Evolutionary conservation across 2,329 filamentous ascomycete genomes (phyloP).

Genomic region (Didymella glomerata): DNA sequence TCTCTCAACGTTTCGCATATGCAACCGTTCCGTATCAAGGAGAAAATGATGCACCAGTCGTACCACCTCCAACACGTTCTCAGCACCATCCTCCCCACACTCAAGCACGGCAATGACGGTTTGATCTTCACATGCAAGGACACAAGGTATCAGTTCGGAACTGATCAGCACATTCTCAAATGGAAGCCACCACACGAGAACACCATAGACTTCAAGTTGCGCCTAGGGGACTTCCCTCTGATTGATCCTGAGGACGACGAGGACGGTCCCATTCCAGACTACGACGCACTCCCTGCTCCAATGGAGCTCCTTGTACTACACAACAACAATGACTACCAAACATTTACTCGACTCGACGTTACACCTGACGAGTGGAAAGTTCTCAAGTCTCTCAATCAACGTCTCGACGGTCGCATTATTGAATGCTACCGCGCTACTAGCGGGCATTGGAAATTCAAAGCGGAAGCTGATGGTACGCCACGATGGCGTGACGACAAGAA

Average conservation of each 20-base stretch:
- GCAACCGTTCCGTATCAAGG: constrained; percentile 80
- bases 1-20: constrained; percentile 57
- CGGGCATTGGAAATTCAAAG: constrained; percentile 78
- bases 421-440: constrained; percentile 85
- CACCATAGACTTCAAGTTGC: constrained; percentile 88
- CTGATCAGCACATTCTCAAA: constrained; percentile 92
- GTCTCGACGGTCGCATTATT: constrained; percentile 85
- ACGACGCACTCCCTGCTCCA: constrained; percentile 74
- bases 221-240: constrained; percentile 73
- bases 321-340: constrained; percentile 70
- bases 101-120: constrained; percentile 94
- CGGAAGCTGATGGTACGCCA: constrained; percentile 61
- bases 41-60: constrained; percentile 88
- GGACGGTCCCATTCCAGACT: constrained; percentile 75
- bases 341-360: constrained; percentile 72
- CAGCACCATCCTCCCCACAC: constrained; percentile 78
- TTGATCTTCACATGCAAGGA: constrained; percentile 96
- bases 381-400: constrained; percentile 75
- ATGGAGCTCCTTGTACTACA: constrained; percentile 76
- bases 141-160: constrained; percentile 86
- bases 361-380: constrained; percentile 82
- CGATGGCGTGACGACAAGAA: constrained; percentile 92
- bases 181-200: constrained; percentile 98
- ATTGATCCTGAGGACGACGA: constrained; percentile 74
- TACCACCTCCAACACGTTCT: constrained; percentile 86